Conservation (phyloP, 2,329 filamentous ascomycete genomes). For the Bretziella fagacearum region DNA sequence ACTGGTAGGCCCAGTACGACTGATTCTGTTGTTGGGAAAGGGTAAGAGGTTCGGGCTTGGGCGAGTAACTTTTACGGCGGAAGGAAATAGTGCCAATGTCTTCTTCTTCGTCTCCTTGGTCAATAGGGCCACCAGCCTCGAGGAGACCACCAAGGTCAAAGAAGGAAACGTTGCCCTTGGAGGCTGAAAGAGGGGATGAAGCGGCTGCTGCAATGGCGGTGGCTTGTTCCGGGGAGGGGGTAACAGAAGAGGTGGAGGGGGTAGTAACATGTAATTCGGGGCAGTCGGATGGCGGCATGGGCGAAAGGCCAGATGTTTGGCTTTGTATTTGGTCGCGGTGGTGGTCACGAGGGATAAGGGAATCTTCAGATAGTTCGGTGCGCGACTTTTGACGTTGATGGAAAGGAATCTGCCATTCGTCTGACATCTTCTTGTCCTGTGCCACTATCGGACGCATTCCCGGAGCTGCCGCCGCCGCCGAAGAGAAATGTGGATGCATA, state of each 20-base stretch:
- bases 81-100: slow-evolving; percentile 19
- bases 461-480: slow-evolving; percentile 15
- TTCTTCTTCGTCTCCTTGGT: slow-evolving; percentile 14
- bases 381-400: slow-evolving; percentile 23
- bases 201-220: slow-evolving; percentile 10
- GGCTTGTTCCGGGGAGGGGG: slow-evolving; percentile 4
- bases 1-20: slow-evolving; percentile 14
- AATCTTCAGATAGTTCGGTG: slow-evolving; percentile 29
- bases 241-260: slow-evolving; percentile 19
- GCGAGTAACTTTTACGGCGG: slow-evolving; percentile 19
- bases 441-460: neutral
- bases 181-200: slow-evolving; percentile 19
- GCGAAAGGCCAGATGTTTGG: slow-evolving; percentile 14
- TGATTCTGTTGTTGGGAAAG: slow-evolving; percentile 20
- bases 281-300: slow-evolving; percentile 25
- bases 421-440: slow-evolving; percentile 19
- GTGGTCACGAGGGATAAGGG: slow-evolving; percentile 24
- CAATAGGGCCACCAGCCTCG: slow-evolving; percentile 28
- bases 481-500: neutral
- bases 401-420: slow-evolving; percentile 31
- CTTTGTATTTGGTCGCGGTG: slow-evolving; percentile 6
- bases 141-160: slow-evolving; percentile 72
- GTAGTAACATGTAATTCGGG: slow-evolving; percentile 23
- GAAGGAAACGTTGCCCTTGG: slow-evolving; percentile 44
- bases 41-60: slow-evolving; percentile 24